Conservation (phyloP, 805 yeast genomes). For the Blastobotrys attinorum region DNA sequence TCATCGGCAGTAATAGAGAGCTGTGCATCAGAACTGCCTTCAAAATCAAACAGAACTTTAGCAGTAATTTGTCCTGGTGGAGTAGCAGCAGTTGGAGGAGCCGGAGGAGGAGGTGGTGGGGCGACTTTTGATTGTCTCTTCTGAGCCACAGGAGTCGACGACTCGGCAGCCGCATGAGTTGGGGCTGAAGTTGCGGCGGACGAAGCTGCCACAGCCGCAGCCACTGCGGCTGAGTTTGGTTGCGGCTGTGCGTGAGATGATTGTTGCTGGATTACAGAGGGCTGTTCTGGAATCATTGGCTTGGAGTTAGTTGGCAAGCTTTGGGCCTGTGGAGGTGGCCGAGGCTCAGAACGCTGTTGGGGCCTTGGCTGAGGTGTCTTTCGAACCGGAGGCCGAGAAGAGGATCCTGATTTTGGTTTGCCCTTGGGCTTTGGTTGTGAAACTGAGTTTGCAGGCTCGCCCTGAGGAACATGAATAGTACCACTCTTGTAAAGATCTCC, state of each 20-base stretch:
- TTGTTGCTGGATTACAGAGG: conserved; percentile 3
- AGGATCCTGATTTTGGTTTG: conserved; percentile 17
- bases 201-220: conserved; percentile 25
- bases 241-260: conserved; percentile 14
- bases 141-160: conserved; percentile 14
- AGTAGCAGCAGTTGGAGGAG: conserved; percentile 61
- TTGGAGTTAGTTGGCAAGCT: neutral
- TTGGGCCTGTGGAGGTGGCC: conserved; percentile 7
- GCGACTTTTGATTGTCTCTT: conserved; percentile 12
- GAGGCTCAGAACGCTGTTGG: conserved; percentile 10
- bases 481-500: conserved; percentile 88
- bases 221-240: conserved; percentile 11
- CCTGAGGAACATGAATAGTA: conserved; percentile 70
- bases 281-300: neutral
- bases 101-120: conserved; percentile 42
- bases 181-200: conserved; percentile 17
- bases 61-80: conserved; percentile 60
- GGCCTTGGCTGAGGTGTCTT: conserved; percentile 2
- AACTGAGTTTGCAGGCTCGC: conserved; percentile 64
- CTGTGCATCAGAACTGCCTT: conserved; percentile 71
- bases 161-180: conserved; percentile 16
- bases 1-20: conserved; percentile 61
- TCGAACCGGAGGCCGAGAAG: neutral
- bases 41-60: conserved; percentile 58
- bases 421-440: conserved; percentile 66